phyloP scores from a whole-genome alignment of 345 rosid species.

The Ceriops tagal region DNA sequence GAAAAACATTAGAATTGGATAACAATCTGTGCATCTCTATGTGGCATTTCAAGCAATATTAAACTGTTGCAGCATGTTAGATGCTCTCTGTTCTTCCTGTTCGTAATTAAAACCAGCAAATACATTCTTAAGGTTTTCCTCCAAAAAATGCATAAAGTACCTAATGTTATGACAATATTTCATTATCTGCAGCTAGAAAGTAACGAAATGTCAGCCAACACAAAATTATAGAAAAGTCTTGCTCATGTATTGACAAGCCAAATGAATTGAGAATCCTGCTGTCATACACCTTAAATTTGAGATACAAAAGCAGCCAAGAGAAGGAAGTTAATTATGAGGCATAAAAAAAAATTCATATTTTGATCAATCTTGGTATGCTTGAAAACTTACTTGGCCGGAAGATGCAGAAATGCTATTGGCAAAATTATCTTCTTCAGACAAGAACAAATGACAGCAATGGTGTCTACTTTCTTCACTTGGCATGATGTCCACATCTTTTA shows the following conservation, averaged over 20 bases:
- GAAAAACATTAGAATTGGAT: not conserved
- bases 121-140: too few species aligned
- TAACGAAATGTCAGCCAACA: not conserved
- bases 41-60: too few species aligned
- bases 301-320: too few species aligned
- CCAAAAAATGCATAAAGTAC: not conserved
- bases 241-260: not conserved
- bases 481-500: not conserved
- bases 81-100: too few species aligned
- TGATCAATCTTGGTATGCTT: not conserved
- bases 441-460: slow-evolving; percentile 23
- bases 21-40: not conserved
- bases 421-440: slow-evolving; percentile 44
- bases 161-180: not conserved
- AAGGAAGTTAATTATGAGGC: not conserved
- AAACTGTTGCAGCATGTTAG: too few species aligned
- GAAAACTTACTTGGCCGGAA: slow-evolving; percentile 33
- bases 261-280: not conserved
- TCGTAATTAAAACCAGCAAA: too few species aligned
- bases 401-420: slow-evolving; percentile 23
- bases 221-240: not conserved
- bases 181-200: not conserved
- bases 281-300: not conserved
- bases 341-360: not conserved
- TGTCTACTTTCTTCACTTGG: slow-evolving; percentile 21